Evolutionary conservation across 2,329 filamentous ascomycete genomes (phyloP).

Genomic region (Aureobasidium sp.): DNA sequence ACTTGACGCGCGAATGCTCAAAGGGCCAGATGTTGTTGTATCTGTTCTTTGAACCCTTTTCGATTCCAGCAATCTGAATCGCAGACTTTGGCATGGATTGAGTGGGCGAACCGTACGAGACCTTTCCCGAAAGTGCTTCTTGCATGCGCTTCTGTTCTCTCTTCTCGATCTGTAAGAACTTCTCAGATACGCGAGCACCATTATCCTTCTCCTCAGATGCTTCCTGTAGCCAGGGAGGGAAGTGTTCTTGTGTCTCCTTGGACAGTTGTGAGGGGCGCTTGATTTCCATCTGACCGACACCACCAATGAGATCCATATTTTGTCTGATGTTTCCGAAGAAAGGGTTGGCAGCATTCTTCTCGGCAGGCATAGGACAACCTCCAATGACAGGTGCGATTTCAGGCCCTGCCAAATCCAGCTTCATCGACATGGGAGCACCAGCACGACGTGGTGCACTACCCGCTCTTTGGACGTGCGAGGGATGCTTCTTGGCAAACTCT

Average conservation of each 20-base stretch:
- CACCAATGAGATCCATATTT: conserved; percentile 94
- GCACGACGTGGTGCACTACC: conserved; percentile 1
- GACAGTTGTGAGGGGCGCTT: conserved; percentile 63
- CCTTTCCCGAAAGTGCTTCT: conserved; percentile 72
- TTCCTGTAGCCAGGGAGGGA: conserved; percentile 82
- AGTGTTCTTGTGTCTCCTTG: conserved; percentile 49
- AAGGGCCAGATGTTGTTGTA: conserved; percentile 99
- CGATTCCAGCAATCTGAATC: conserved; percentile 89
- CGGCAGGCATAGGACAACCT: conserved; percentile 82
- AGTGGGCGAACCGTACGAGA: conserved; percentile 58
- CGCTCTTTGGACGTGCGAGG: conserved; percentile 65
- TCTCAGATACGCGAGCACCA: conserved; percentile 83
- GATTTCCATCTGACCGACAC: conserved; percentile 82
- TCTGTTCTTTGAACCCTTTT: conserved; percentile 94
- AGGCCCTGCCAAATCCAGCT: conserved; percentile 51
- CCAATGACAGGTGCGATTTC: conserved; percentile 83
- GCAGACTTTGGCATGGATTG: conserved; percentile 30
- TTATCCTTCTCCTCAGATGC: conserved; percentile 74
- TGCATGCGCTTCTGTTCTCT: conserved; percentile 94
- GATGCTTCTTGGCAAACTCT: conserved; percentile 73
- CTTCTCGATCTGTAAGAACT: conserved; percentile 86
- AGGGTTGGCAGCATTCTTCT: conserved; percentile 77
- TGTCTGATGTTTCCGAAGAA: conserved; percentile 98
- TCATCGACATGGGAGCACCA: conserved; percentile 37
- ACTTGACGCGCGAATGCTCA: conserved; percentile 88